Conservation (phyloP, 208 protist species). For the Trypanosoma platydactyli region DNA sequence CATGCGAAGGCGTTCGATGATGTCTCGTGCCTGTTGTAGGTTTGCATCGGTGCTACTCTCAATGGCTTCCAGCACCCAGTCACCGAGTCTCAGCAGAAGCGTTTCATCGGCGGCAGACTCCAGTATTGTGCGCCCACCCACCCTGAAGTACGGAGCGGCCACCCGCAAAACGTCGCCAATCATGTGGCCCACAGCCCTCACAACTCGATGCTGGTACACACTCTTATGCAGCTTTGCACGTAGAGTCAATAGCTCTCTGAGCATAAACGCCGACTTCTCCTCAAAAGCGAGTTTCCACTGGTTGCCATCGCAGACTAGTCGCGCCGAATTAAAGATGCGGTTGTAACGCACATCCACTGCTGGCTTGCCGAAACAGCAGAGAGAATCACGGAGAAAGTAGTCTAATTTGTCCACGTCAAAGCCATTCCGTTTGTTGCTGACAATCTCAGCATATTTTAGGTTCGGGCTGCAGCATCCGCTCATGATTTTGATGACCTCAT, state of each 20-base stretch:
- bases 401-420: constrained; percentile 98
- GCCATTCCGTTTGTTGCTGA: constrained; percentile 92
- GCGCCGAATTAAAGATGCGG: constrained; percentile 80
- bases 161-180: constrained; percentile 88
- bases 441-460: constrained; percentile 70
- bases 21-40: constrained; percentile 24
- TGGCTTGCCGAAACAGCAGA: constrained; percentile 89
- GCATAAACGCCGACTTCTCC: constrained; percentile 80
- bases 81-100: constrained; percentile 75
- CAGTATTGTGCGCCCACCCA: constrained; percentile 58
- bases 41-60: constrained; percentile 22
- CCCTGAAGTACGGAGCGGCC: constrained; percentile 77
- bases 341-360: constrained; percentile 84
- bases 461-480: constrained; percentile 35
- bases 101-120: constrained; percentile 68
- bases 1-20: constrained; percentile 36
- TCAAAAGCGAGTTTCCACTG: constrained; percentile 90
- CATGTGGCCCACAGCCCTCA: constrained; percentile 95
- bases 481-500: constrained; percentile 73
- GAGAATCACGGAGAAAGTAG: constrained; percentile 95
- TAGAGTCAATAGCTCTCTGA: constrained; percentile 95
- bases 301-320: constrained; percentile 75
- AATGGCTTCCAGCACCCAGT: constrained; percentile 90
- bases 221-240: constrained; percentile 96
- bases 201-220: constrained; percentile 95